These are phyloP conservation scores for Thalassiosira mediterranea DNA, from an alignment of 352 stramenopile species.

Conservation along the genomic window DNA sequence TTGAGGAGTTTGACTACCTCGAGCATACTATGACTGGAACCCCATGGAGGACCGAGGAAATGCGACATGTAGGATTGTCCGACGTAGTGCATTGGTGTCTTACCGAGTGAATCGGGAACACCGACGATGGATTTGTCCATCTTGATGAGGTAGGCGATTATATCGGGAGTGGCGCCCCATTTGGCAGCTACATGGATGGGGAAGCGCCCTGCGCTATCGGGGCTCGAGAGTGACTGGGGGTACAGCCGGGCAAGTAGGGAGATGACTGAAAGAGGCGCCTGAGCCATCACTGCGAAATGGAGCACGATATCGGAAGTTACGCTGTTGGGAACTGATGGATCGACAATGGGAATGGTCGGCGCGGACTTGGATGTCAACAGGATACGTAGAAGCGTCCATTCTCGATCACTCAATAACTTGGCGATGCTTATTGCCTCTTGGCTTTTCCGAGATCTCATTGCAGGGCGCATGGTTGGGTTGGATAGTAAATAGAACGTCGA, in stretches of 20 bases:
- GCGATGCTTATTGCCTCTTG: too few relatives aligned
- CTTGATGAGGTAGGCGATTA: constrained; percentile 25
- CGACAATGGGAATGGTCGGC: too few relatives aligned
- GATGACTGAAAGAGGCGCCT: constrained; percentile 27
- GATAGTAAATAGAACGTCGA: too few relatives aligned
- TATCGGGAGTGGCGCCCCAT: constrained; percentile 19
- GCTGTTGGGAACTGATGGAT: too few relatives aligned
- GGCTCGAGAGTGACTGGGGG: constrained; percentile 1
- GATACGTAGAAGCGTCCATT: too few relatives aligned
- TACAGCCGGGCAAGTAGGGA: constrained; percentile 5
- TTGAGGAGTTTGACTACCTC: constrained; percentile 42
- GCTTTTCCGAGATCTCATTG: too few relatives aligned
- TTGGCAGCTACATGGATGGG: constrained; percentile 33
- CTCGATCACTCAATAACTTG: too few relatives aligned
- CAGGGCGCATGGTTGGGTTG: too few relatives aligned
- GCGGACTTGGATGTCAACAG: too few relatives aligned
- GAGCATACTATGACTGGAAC: constrained; percentile 28
- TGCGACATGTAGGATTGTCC: constrained; percentile 27
- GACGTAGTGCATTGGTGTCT: constrained; percentile 46
- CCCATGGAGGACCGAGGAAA: too few relatives aligned
- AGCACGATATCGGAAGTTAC: constrained; percentile 24
- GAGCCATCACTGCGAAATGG: constrained; percentile 31
- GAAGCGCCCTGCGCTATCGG: constrained; percentile 7
- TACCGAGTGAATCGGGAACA: constrained; percentile 29
- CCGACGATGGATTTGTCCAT: constrained; percentile 3